A percentile compares a stretch with the other conserved stretches of the same genome.
Evolutionary conservation across 1,139 yeast genomes (phyloP).

Genomic region (Saccharomyces pastorianus): DNA sequence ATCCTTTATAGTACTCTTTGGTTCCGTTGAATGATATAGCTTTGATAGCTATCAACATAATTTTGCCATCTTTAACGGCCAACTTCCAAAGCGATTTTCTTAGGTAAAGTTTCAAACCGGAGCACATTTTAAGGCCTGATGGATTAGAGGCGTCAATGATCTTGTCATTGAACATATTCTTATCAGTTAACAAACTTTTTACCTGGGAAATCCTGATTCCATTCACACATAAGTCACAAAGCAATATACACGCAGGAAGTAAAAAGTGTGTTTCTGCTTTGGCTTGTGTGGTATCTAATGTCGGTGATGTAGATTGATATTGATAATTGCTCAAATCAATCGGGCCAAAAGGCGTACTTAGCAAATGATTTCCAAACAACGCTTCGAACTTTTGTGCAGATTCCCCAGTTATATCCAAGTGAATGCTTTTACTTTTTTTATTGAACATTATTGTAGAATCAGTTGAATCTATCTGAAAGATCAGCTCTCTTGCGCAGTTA

Average conservation of each 20-base stretch:
- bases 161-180: constrained; percentile 7
- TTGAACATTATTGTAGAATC: constrained; percentile 25
- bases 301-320: constrained; percentile 4
- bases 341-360: constrained; percentile 4
- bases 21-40: constrained; percentile 20
- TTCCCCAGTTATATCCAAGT: constrained; percentile 26
- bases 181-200: constrained; percentile 12
- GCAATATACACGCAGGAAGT: constrained; percentile 23
- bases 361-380: constrained; percentile 21
- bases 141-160: constrained; percentile 14
- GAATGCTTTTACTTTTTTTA: constrained; percentile 23
- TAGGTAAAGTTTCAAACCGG: constrained; percentile 21
- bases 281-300: neutral
- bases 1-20: constrained; percentile 18
- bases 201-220: constrained; percentile 21
- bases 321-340: constrained; percentile 11
- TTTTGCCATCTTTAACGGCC: constrained; percentile 16
- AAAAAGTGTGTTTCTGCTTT: constrained; percentile 7
- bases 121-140: constrained; percentile 5
- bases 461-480: constrained; percentile 45
- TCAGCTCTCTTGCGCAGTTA: constrained; percentile 41
- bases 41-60: constrained; percentile 25
- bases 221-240: constrained; percentile 20
- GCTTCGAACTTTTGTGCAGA: constrained; percentile 28
- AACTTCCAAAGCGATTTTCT: constrained; percentile 29